Evolutionary conservation across 2,329 filamentous ascomycete genomes (phyloP).

Genomic region (Diplodia scrobiculata): DNA sequence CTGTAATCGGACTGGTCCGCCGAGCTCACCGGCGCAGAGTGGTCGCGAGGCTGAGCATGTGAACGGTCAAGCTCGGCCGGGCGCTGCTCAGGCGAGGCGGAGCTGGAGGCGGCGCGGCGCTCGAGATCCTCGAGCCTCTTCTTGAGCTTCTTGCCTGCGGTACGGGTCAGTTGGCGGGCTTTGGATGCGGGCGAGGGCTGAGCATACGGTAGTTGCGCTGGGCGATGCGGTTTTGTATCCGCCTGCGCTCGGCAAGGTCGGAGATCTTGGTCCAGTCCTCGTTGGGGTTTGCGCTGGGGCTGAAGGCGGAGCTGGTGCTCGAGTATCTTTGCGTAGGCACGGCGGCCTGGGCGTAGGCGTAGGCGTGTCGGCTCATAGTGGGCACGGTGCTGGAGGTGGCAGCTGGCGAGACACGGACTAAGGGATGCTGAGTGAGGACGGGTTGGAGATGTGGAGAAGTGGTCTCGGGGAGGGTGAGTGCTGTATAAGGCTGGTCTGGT

Average conservation of each 20-base stretch:
- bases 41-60: slow-evolving; percentile 42
- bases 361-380: slow-evolving; percentile 52
- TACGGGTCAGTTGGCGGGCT: neutral
- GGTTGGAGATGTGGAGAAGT: slow-evolving; percentile 20
- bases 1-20: slow-evolving; percentile 35
- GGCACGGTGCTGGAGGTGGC: slow-evolving; percentile 26
- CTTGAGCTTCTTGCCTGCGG: slow-evolving; percentile 85
- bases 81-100: slow-evolving; percentile 61
- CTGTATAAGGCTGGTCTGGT: slow-evolving; percentile 26
- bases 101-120: slow-evolving; percentile 69
- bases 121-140: slow-evolving; percentile 83
- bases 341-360: slow-evolving; percentile 48
- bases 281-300: slow-evolving; percentile 88
- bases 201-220: slow-evolving; percentile 92
- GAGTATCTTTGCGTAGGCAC: slow-evolving; percentile 64
- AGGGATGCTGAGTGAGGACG: slow-evolving; percentile 19
- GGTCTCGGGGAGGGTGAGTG: slow-evolving; percentile 27
- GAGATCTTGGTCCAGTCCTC: slow-evolving; percentile 99
- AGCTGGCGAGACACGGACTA: slow-evolving; percentile 25
- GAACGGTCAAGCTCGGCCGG: slow-evolving; percentile 56
- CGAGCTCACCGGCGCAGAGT: slow-evolving; percentile 43
- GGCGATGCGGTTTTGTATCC: slow-evolving; percentile 97
- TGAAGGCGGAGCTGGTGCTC: slow-evolving; percentile 91
- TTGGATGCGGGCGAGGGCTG: neutral
- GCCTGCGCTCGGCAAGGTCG: slow-evolving; percentile 86